Evolutionary conservation across 2,329 filamentous ascomycete genomes (phyloP).

Genomic region (Epichloe coenophiala): DNA sequence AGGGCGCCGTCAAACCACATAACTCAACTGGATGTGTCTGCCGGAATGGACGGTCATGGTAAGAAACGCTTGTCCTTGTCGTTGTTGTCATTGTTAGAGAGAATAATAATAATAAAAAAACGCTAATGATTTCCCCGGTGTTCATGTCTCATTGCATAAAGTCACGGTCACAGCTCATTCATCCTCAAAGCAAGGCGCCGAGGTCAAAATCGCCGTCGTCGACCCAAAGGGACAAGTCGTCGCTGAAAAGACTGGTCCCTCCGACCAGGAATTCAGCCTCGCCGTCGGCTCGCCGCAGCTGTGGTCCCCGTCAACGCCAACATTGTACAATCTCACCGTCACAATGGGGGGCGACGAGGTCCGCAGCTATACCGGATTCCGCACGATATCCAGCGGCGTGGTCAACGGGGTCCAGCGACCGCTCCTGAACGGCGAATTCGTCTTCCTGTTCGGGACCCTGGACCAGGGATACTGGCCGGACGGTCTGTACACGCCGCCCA

Average conservation of each 20-base stretch:
- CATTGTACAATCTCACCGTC: constrained; percentile 50
- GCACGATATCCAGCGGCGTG: constrained; percentile 43
- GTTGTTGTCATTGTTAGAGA: too few species aligned
- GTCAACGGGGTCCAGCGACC: constrained; percentile 47
- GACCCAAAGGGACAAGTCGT: constrained; percentile 26
- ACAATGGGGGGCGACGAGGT: constrained; percentile 37
- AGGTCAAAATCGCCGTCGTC: constrained; percentile 23
- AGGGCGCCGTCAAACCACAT: constrained; percentile 44
- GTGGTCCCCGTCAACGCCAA: constrained; percentile 52
- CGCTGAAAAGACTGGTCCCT: constrained; percentile 27
- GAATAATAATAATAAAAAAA: too few species aligned
- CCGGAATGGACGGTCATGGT: constrained; percentile 40
- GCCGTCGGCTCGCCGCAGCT: constrained; percentile 38
- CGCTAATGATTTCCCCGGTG: not conserved
- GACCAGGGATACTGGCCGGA: constrained; percentile 64
- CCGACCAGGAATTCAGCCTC: constrained; percentile 41
- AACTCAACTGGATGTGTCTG: constrained; percentile 43
- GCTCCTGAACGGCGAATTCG: constrained; percentile 53
- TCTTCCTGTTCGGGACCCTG: constrained; percentile 54
- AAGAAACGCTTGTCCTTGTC: constrained; percentile 10
- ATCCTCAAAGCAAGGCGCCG: constrained; percentile 20
- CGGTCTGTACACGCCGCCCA: constrained; percentile 52
- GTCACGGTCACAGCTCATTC: constrained; percentile 43
- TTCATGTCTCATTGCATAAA: constrained; percentile 19
- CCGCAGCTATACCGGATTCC: constrained; percentile 55